Evolutionary conservation across 768 basidiomycete species (phyloP), one percentile per base, ranked within the genome.

Genomic region (Lanmaoa rubissima): DNA sequence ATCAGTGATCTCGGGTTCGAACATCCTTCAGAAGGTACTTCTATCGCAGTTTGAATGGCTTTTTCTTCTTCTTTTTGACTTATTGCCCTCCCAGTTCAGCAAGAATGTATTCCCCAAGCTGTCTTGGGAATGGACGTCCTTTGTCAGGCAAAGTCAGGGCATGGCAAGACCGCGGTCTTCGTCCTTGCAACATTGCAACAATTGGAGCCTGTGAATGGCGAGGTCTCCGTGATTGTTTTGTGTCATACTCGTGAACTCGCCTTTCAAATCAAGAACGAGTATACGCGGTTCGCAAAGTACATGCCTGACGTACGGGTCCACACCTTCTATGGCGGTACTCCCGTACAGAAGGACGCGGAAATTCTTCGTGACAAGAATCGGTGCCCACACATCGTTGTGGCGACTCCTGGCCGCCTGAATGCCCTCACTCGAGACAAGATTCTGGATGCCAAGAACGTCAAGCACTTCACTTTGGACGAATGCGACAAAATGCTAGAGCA

Each of bases 401-500:
- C 94, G 54, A 99, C 97, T 16, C 97, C 97, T 48, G 97, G 97
- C 66, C 90, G 97, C 58, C 81, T 98, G 73, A 97, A 98, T 72
- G 96, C 95, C 53, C 88, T 99, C 64, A 86, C 88, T 48, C 82
- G 96, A 64, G 97, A 98, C 78, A 98, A 98, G 81, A 83, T 90
- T 67, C 74, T 99, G 75, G 93, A 97, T 71, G 91, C 92, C 62
- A 91, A 91, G 77, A 87, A 92, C 69, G 94, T 98, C 75, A 98
- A 98, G 79, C 96, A 98, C 80, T 99, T 99, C 77, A 94, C 97
- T 55, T 81, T 99, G 74, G 97, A 99, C 84, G 97, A 99, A 80
- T 99, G 97, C 84, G 97, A 99, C 84, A 99, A 99, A 86, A 98
- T 99, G 94, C 90, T 99, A 73, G 97, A 99, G 84, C 91, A 94